phyloP scores from a whole-genome alignment of 192 early-diverging fungal genomes.

The Podila verticillata region DNA sequence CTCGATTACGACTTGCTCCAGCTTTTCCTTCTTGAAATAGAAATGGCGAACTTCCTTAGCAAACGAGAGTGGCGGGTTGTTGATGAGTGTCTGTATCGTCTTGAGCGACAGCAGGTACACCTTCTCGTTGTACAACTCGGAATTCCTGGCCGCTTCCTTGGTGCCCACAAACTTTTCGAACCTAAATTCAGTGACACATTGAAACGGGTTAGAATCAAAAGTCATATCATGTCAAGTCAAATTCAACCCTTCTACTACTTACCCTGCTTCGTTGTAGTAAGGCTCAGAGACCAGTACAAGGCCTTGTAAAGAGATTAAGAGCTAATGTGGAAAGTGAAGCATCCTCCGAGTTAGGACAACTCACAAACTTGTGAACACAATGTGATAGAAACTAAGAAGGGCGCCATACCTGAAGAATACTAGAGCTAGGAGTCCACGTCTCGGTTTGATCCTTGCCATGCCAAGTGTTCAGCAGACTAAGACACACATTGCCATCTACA shows the following conservation, averaged over 20 bases:
- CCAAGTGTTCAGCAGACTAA: constrained; percentile 69
- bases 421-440: constrained; percentile 61
- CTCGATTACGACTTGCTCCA: constrained; percentile 49
- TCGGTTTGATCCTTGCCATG: constrained; percentile 60
- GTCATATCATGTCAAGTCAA: neutral
- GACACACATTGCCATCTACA: constrained; percentile 65
- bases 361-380: neutral
- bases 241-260: neutral
- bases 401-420: constrained; percentile 52
- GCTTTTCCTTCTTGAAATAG: constrained; percentile 28
- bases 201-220: neutral
- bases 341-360: neutral
- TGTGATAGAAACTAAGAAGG: no score
- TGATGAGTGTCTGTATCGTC: constrained; percentile 44
- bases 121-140: constrained; percentile 67
- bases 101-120: constrained; percentile 60
- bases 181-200: constrained; percentile 3
- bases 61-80: constrained; percentile 41
- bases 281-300: constrained; percentile 63
- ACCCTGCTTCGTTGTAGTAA: constrained; percentile 70
- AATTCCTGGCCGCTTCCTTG: constrained; percentile 55
- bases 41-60: constrained; percentile 36
- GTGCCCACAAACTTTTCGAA: constrained; percentile 66
- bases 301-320: constrained; percentile 66
- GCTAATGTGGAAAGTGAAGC: neutral